Evolutionary conservation across 345 rosid species (phyloP).

Genomic region (Abelmoschus esculentus): DNA sequence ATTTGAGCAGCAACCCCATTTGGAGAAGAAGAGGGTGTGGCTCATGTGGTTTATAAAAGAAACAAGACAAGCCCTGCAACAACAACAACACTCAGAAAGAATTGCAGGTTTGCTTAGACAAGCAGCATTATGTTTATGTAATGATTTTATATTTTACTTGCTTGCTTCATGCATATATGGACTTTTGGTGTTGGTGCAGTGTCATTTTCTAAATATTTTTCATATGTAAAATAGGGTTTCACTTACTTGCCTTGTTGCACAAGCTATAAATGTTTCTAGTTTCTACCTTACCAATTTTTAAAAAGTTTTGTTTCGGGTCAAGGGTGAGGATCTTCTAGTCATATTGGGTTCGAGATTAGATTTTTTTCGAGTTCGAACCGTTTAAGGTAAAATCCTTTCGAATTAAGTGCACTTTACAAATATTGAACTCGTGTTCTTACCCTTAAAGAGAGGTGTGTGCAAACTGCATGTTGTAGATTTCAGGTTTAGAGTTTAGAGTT

Average conservation of each 20-base stretch:
- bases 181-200: conserved; percentile 39
- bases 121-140: background rate
- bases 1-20: conserved; percentile 80
- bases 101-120: conserved; percentile 31
- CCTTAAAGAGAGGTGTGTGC: too few species aligned
- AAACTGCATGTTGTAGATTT: too few species aligned
- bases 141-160: conserved; percentile 23
- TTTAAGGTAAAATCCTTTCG: too few species aligned
- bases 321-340: too few species aligned
- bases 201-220: conserved; percentile 49
- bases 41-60: conserved; percentile 24
- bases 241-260: conserved; percentile 27
- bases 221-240: conserved; percentile 40
- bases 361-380: too few species aligned
- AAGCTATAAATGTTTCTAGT: conserved; percentile 20
- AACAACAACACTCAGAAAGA: conserved; percentile 4
- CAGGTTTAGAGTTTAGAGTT: too few species aligned
- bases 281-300: background rate
- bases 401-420: too few species aligned
- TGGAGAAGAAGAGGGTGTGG: conserved; percentile 26
- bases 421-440: too few species aligned
- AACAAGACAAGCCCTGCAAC: conserved; percentile 1
- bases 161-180: conserved; percentile 31
- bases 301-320: background rate
- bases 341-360: too few species aligned